Base-by-base conservation (phyloP, 495 filamentous ascomycete genomes). In the Barbatosphaeria neglecta region DNA sequence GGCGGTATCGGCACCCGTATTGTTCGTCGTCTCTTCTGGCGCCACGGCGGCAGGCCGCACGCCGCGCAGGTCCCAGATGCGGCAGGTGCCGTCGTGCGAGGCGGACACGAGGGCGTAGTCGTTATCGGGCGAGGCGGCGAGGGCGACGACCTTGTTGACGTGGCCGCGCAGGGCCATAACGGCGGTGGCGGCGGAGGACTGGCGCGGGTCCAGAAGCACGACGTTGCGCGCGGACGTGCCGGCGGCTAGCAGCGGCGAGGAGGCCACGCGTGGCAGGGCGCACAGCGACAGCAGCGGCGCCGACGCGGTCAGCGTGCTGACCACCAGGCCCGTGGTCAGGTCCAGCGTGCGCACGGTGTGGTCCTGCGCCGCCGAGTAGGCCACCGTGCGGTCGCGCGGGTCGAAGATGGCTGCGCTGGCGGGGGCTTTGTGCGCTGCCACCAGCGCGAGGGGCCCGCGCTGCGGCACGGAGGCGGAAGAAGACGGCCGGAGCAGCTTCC, bases 151-250 rank as follows among this genome's bases (percentile, higher is more conserved):
- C 44, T 81, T 82, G 67, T 95, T 95, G 33, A 77, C 78, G 65
- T 98, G 92, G 0, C 92, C 92, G 22, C 87, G 75, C 22, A 98
- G 77, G 13, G 88, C 95, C 78, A 94, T 84, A 17, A 86, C 84
- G 9, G 82, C 74, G 16, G 90, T 80, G 2, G 77, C 76, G 1
- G 80, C 74, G 5, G 87, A 81, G 16, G 77, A 80, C 5, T 75
- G 79, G 42, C 92, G 81, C 3, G 90, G 90, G 62, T 98, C 92
- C 47, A 95, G 80, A 13, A 97, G 74, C 0, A 84, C 89, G 60
- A 97, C 85, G 65, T 90, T 82, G 13, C 88, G 77, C n/a, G 86
- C 86, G 8, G 82, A 78, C 0, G 84, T 89, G 42, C 92, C 92
- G 7, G 86, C 82, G 13, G 89, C 92, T 17, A 98, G 71, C 0